These are phyloP conservation scores for Lactuca sativa DNA, from an alignment of 129 eudicot genomes.

Conservation along the genomic window DNA sequence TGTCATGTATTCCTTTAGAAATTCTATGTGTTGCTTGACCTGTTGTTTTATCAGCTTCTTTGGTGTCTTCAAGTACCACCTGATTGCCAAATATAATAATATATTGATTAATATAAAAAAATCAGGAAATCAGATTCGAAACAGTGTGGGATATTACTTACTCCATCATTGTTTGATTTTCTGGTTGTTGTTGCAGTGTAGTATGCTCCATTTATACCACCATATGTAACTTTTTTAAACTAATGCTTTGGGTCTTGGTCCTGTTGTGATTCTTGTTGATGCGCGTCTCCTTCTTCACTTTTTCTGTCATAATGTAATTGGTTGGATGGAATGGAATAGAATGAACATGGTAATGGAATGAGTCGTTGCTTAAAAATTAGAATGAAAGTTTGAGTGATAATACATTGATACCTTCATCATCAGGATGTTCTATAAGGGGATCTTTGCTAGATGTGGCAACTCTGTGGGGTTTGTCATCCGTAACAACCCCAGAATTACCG, in stretches of 20 bases:
- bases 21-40: conserved; percentile 80
- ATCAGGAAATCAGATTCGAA: neutral
- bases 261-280: conserved; percentile 20
- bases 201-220: conserved; percentile 82
- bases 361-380: neutral
- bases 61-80: conserved; percentile 75
- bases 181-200: conserved; percentile 69
- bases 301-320: conserved; percentile 37
- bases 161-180: conserved; percentile 65
- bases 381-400: conserved; percentile 18
- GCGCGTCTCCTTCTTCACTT: conserved; percentile 23
- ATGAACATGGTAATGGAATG: too few species aligned
- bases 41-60: conserved; percentile 77
- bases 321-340: too few species aligned
- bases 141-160: conserved; percentile 47
- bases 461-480: conserved; percentile 21
- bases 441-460: conserved; percentile 26
- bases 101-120: neutral
- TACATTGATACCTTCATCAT: conserved; percentile 63
- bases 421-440: conserved; percentile 81
- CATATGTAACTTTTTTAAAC: conserved; percentile 76
- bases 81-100: conserved; percentile 21
- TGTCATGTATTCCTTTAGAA: conserved; percentile 81
- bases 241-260: conserved; percentile 36
- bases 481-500: conserved; percentile 4